These are phyloP conservation scores for Thelonectria blattea DNA, from an alignment of 2,329 filamentous ascomycete species.

Conservation along the genomic window DNA sequence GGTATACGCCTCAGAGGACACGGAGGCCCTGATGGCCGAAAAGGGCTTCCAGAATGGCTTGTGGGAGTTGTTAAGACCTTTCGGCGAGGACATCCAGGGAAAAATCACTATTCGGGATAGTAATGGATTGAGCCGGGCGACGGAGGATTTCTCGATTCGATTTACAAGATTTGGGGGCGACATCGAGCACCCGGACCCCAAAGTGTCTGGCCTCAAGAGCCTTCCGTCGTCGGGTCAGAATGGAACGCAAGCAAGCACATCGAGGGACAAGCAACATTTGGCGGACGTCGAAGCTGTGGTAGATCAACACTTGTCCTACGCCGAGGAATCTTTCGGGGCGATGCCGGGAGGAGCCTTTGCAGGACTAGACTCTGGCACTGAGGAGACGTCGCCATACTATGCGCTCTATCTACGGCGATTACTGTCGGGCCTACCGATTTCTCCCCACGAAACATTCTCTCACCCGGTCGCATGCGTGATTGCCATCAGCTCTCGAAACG, in stretches of 20 bases:
- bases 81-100: slow-evolving; percentile 85
- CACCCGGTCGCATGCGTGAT: slow-evolving; percentile 96
- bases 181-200: slow-evolving; percentile 57
- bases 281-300: slow-evolving; percentile 80
- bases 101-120: slow-evolving; percentile 93
- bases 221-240: slow-evolving; percentile 45
- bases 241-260: slow-evolving; percentile 37
- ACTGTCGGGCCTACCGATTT: slow-evolving; percentile 77
- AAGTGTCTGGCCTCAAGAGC: slow-evolving; percentile 38
- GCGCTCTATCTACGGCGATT: slow-evolving; percentile 83
- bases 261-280: slow-evolving; percentile 47
- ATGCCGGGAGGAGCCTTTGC: slow-evolving; percentile 46
- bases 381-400: slow-evolving; percentile 78
- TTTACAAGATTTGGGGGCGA: slow-evolving; percentile 75
- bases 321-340: slow-evolving; percentile 64
- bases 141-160: slow-evolving; percentile 89
- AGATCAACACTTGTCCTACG: slow-evolving; percentile 77
- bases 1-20: slow-evolving; percentile 85
- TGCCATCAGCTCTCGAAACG: slow-evolving; percentile 89
- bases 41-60: slow-evolving; percentile 87
- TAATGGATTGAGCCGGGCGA: slow-evolving; percentile 78
- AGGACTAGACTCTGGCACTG: slow-evolving; percentile 51
- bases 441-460: slow-evolving; percentile 89
- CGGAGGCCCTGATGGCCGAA: slow-evolving; percentile 76
- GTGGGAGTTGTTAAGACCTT: slow-evolving; percentile 85